Evolutionary conservation across 768 basidiomycete genomes (phyloP).

Genomic region (Russula vinacea): DNA sequence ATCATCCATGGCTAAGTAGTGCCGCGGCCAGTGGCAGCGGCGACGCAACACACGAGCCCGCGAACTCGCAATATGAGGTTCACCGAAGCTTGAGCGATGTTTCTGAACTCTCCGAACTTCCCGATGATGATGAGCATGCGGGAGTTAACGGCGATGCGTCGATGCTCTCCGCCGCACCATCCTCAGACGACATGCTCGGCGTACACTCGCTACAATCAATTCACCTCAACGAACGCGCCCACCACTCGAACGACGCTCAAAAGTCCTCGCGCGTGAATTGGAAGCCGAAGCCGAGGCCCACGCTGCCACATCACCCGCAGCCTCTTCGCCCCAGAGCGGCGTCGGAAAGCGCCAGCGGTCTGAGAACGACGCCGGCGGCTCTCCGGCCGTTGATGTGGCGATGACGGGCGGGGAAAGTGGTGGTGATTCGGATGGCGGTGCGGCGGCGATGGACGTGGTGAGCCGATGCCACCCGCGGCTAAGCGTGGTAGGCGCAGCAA

Average conservation of each 20-base stretch:
- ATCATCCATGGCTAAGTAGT: conserved; percentile 72
- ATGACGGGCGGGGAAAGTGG: conserved; percentile 12
- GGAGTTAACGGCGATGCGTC: conserved; percentile 14
- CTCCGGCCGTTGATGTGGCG: conserved; percentile 6
- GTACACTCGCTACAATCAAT: conserved; percentile 15
- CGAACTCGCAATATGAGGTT: not conserved
- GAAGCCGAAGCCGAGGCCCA: conserved; percentile 15
- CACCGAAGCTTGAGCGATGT: conserved; percentile 14
- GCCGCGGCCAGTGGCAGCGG: not conserved
- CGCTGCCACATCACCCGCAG: not conserved
- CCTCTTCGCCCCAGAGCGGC: not conserved
- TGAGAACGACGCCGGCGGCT: not conserved
- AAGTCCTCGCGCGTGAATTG: conserved; percentile 26
- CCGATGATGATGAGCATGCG: not conserved
- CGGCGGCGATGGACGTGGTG: not conserved
- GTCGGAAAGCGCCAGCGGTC: conserved; percentile 3
- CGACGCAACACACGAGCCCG: not conserved
- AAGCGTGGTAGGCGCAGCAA: conserved; percentile 13
- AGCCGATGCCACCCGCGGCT: not conserved
- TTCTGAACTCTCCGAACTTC: conserved; percentile 16
- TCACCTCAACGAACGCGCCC: conserved; percentile 1
- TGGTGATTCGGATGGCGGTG: conserved; percentile 4
- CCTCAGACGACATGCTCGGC: conserved; percentile 16
- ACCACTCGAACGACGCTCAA: conserved; percentile 27
- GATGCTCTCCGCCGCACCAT: conserved; percentile 24